These are phyloP conservation scores for Coemansia sp. DNA, from an alignment of 192 early-diverging fungal species.

Conservation along the genomic window DNA sequence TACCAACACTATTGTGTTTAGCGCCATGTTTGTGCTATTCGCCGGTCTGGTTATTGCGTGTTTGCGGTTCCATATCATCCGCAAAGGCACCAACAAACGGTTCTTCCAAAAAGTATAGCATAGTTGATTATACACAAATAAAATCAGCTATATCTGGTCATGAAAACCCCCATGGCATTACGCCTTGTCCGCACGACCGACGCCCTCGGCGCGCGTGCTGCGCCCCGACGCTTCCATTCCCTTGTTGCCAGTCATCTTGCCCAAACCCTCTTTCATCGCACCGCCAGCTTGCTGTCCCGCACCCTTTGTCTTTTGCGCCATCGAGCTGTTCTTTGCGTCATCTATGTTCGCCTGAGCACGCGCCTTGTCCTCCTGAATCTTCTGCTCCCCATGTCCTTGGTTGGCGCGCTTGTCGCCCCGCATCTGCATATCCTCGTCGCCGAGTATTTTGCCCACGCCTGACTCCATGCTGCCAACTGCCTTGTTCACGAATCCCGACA, in stretches of 20 bases:
- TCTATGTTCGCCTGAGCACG: not conserved
- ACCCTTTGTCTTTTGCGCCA: constrained; percentile 7
- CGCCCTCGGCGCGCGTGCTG: not conserved
- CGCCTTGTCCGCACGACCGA: not conserved
- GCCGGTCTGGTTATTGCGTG: constrained; percentile 17
- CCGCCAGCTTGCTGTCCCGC: not conserved
- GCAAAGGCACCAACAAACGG: not conserved
- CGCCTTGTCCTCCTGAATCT: not conserved
- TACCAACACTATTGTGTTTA: constrained; percentile 47
- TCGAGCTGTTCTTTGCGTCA: constrained; percentile 10
- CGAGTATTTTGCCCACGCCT: constrained; percentile 1
- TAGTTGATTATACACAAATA: not conserved
- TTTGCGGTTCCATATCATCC: constrained; percentile 23
- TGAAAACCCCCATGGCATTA: not conserved
- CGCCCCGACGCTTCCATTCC: not conserved
- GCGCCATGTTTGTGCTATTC: constrained; percentile 42
- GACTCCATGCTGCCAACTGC: constrained; percentile 3
- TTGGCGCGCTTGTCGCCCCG: not conserved
- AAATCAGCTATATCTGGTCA: too few species aligned
- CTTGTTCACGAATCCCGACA: constrained; percentile 9
- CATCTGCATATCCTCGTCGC: constrained; percentile 7
- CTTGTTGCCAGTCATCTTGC: not conserved
- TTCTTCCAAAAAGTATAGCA: constrained; percentile 10
- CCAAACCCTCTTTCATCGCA: not conserved
- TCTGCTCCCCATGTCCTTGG: constrained; percentile 4